Conservation (phyloP, 192 early-diverging fungal genomes). For the Allomyces macrogynus region DNA sequence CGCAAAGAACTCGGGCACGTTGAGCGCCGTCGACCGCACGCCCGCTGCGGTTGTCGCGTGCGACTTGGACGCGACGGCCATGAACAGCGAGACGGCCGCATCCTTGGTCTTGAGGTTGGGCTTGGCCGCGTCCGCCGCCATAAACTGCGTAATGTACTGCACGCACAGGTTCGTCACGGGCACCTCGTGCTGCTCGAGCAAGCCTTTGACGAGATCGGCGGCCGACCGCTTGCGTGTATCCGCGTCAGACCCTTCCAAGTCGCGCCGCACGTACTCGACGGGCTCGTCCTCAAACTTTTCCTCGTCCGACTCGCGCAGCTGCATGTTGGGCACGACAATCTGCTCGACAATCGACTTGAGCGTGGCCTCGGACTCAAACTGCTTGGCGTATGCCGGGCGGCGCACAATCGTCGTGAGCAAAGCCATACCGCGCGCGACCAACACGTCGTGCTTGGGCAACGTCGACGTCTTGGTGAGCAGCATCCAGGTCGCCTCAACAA, state of each 20-base stretch:
- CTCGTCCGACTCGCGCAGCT: slow-evolving; percentile 64
- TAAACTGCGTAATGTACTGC: neutral
- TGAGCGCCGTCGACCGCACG: slow-evolving; percentile 21
- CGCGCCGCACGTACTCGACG: slow-evolving; percentile 79
- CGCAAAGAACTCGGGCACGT: slow-evolving; percentile 63
- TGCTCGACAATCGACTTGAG: slow-evolving; percentile 70
- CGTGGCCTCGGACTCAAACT: slow-evolving; percentile 53
- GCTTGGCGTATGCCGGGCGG: slow-evolving; percentile 38
- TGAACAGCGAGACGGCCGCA: slow-evolving; percentile 79
- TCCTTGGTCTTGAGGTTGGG: slow-evolving; percentile 87
- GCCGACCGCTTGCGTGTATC: slow-evolving; percentile 86
- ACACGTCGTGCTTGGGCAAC: slow-evolving; percentile 60
- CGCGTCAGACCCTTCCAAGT: slow-evolving; percentile 75
- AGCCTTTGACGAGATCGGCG: slow-evolving; percentile 75
- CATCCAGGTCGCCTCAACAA: slow-evolving; percentile 72
- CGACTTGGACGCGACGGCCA: slow-evolving; percentile 64
- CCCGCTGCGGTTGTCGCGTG: neutral
- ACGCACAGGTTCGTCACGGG: slow-evolving; percentile 5
- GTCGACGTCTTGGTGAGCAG: slow-evolving; percentile 54
- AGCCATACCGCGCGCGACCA: slow-evolving; percentile 73
- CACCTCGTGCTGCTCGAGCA: slow-evolving; percentile 66
- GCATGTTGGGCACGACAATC: slow-evolving; percentile 83
- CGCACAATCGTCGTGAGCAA: slow-evolving; percentile 81
- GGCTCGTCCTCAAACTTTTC: slow-evolving; percentile 95
- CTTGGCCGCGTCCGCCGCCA: neutral